Conservation (phyloP, 306 rosid species). For the Inga oerstediana region DNA sequence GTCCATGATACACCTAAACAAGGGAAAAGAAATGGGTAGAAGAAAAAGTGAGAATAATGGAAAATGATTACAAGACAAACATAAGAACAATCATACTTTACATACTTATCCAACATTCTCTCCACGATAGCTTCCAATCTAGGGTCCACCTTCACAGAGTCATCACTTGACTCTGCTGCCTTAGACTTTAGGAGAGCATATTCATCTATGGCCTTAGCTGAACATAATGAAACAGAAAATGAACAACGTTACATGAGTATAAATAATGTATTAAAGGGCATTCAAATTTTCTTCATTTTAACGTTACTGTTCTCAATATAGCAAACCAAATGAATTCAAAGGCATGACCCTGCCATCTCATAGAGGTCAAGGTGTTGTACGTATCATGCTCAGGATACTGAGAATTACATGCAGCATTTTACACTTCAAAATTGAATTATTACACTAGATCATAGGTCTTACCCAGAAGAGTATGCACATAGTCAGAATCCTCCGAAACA, state of each 20-base stretch:
- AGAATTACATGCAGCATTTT: not conserved
- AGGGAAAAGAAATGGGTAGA: conserved; percentile 23
- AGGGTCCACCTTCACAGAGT: conserved; percentile 67
- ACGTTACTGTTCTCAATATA: not conserved
- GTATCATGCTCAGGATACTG: not conserved
- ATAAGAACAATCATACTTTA: conserved; percentile 6
- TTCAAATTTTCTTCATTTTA: not conserved
- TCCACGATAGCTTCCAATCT: conserved; percentile 96
- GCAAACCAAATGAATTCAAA: conserved; percentile 10
- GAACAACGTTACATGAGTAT: conserved; percentile 5
- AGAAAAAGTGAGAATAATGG: conserved; percentile 5
- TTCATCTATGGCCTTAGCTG: conserved; percentile 98
- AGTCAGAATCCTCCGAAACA: conserved; percentile 94
- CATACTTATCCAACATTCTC: conserved; percentile 97
- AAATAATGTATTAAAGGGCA: not conserved
- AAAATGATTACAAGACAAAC: not conserved
- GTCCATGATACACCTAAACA: conserved; percentile 80
- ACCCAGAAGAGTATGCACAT: conserved; percentile 96
- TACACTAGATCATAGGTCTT: conserved; percentile 32
- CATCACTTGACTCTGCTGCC: conserved; percentile 75
- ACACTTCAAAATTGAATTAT: not conserved
- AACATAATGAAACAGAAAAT: conserved; percentile 45
- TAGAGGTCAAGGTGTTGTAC: not conserved
- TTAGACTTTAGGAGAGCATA: conserved; percentile 83
- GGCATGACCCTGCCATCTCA: conserved; percentile 1